Conservation (phyloP, 352 stramenopile genomes). For the Pythium insidiosum region DNA sequence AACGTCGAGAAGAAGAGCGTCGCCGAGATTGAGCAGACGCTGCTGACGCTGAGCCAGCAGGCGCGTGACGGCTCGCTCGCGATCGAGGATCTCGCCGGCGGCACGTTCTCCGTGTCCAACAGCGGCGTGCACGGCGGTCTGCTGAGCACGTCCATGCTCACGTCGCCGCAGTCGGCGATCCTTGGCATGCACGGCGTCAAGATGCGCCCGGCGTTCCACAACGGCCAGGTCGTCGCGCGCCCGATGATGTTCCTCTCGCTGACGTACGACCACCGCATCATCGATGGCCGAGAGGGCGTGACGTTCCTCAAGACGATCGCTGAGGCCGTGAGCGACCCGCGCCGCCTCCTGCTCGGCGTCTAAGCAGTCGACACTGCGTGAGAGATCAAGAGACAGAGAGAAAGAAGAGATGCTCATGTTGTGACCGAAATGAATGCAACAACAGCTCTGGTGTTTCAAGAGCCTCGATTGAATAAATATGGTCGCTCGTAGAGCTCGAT, state of each 20-base stretch:
- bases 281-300: constrained; percentile 98
- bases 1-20: constrained; percentile 97
- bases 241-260: constrained; percentile 99
- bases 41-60: constrained; percentile 85
- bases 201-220: constrained; percentile 90
- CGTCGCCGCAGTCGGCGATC: constrained; percentile 96
- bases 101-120: constrained; percentile 99
- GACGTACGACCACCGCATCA: constrained; percentile 99
- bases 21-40: constrained; percentile 94
- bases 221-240: constrained; percentile 92
- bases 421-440: too few relatives aligned
- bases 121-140: constrained; percentile 95
- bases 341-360: constrained; percentile 85
- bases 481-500: too few relatives aligned
- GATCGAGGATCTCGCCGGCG: constrained; percentile 93
- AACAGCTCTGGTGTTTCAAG: too few relatives aligned
- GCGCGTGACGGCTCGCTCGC: constrained; percentile 56
- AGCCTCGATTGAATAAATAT: too few relatives aligned
- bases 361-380: too few relatives aligned
- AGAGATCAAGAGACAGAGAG: too few relatives aligned
- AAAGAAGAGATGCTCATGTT: too few relatives aligned
- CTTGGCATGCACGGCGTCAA: constrained; percentile 98
- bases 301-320: constrained; percentile 99
- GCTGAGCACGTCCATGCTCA: constrained; percentile 99
- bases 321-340: constrained; percentile 94